Percentiles rank a stretch among this genome's conserved stretches.
Evolutionary conservation across 805 yeast genomes (phyloP).

Genomic region (Yarrowia sp.): DNA sequence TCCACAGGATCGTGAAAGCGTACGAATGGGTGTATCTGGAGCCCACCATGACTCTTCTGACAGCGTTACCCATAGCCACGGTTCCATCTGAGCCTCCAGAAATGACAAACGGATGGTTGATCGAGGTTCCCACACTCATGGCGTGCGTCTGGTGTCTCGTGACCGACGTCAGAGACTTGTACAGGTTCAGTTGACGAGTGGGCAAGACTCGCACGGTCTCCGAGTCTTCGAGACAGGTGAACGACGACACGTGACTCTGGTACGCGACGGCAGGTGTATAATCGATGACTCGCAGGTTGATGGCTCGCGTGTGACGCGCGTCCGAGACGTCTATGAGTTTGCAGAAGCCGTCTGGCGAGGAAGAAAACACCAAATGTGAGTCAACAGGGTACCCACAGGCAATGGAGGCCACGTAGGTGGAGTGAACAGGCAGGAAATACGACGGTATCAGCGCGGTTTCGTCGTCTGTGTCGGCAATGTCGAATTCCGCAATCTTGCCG

Average conservation of each 20-base stretch:
- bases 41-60: conserved; percentile 48
- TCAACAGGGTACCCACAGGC: conserved; percentile 15
- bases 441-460: conserved; percentile 32
- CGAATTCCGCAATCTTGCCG: conserved; percentile 67
- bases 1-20: conserved; percentile 46
- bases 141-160: conserved; percentile 55
- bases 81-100: conserved; percentile 61
- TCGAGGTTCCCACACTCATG: conserved; percentile 53
- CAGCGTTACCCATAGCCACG: conserved; percentile 53
- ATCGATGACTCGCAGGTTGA: conserved; percentile 46
- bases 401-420: conserved; percentile 28
- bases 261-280: conserved; percentile 48
- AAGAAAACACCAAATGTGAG: conserved; percentile 10
- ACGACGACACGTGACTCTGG: conserved; percentile 47
- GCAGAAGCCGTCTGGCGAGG: conserved; percentile 37
- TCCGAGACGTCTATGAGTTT: conserved; percentile 24
- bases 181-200: conserved; percentile 48
- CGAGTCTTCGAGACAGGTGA: conserved; percentile 55
- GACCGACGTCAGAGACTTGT: conserved; percentile 49
- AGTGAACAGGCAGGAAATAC: conserved; percentile 6
- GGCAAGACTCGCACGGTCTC: conserved; percentile 52
- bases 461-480: conserved; percentile 47
- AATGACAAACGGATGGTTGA: conserved; percentile 57
- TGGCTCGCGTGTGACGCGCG: conserved; percentile 40
- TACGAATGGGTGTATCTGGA: conserved; percentile 45